Conservation (phyloP, 768 basidiomycete genomes). For the Mycena haematopus region DNA sequence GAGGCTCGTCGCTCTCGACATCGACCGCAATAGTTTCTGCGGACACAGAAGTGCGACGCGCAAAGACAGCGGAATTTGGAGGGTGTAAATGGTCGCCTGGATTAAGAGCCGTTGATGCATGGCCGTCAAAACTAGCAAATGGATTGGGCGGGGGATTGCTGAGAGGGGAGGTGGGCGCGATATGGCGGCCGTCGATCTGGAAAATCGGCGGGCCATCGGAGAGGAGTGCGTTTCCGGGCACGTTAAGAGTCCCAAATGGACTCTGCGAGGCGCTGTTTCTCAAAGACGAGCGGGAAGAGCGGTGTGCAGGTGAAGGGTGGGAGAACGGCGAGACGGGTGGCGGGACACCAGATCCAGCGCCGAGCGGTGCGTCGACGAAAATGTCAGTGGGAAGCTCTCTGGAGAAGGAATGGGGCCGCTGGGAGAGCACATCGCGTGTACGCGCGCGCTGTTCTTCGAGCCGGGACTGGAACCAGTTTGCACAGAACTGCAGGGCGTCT, state of each 20-base stretch:
- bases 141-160: slow-evolving; percentile 45
- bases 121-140: slow-evolving; percentile 58
- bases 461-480: slow-evolving; percentile 92
- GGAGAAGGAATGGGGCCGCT: slow-evolving; percentile 55
- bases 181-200: slow-evolving; percentile 62
- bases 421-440: slow-evolving; percentile 68
- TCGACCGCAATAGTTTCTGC: slow-evolving; percentile 95
- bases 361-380: slow-evolving; percentile 59
- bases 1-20: slow-evolving; percentile 64
- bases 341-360: slow-evolving; percentile 37
- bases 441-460: slow-evolving; percentile 85
- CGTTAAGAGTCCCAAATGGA: slow-evolving; percentile 81
- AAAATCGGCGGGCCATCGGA: slow-evolving; percentile 62
- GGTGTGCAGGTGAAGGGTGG: slow-evolving; percentile 51
- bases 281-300: slow-evolving; percentile 70
- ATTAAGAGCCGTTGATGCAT: slow-evolving; percentile 54
- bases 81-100: slow-evolving; percentile 75
- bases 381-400: slow-evolving; percentile 63
- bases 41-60: slow-evolving; percentile 91
- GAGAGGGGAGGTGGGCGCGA: slow-evolving; percentile 67
- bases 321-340: slow-evolving; percentile 64
- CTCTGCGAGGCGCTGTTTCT: slow-evolving; percentile 62
- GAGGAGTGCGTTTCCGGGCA: slow-evolving; percentile 81
- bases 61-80: slow-evolving; percentile 79
- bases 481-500: slow-evolving; percentile 91